Base-by-base conservation (phyloP, 768 basidiomycete genomes). In the Jaapia argillacea region DNA sequence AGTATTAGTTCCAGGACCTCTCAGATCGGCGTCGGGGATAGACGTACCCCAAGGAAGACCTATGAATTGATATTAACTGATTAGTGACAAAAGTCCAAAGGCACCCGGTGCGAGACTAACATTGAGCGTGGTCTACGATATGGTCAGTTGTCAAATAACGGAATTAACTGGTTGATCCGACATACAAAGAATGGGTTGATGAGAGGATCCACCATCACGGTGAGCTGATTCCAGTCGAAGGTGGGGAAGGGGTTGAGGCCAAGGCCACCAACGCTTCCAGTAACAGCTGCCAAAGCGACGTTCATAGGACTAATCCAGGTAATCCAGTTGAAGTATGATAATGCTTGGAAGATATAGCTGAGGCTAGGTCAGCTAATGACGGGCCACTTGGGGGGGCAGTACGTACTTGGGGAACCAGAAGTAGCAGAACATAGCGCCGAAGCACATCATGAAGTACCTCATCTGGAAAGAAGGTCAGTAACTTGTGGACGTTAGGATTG, bases 261-360 rank as follows among this genome's bases (percentile, higher is more conserved):
- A 3, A 69, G 44, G 21, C 67, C 66, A 20, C 52, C 56, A 52
- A 60, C 23, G 20, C 37, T 21, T 10, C 37, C 37, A 21, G 37
- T 50, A 48, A 51, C 58, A 52, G 56, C 58, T 53, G 18, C 68
- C 40, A 50, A 46, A 39, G 10, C 22, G 37, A 64, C 43, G 45
- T 66, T 66, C 40, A 61, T 43, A 3, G 64, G 63, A 14, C 58
- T 55, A 47, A 69, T 68, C 68, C 68, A 70, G 37, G 37, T 38
- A 21, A 38, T 38, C 37, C 37, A 38, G 21, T 38, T 38, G 21
- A 38, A 38, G 37, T 38, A 38, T 7, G 37, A 38, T 7, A 38
- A 21, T 21, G 37, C 37, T 21, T 38, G 37, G 37, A 38, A 69
- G 21, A 70, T 53, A 47, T 67, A 69, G 37, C n/a, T n/a, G n/a